Conservation (phyloP, 2,329 filamentous ascomycete genomes). For the Aphanoascus verrucosus region DNA sequence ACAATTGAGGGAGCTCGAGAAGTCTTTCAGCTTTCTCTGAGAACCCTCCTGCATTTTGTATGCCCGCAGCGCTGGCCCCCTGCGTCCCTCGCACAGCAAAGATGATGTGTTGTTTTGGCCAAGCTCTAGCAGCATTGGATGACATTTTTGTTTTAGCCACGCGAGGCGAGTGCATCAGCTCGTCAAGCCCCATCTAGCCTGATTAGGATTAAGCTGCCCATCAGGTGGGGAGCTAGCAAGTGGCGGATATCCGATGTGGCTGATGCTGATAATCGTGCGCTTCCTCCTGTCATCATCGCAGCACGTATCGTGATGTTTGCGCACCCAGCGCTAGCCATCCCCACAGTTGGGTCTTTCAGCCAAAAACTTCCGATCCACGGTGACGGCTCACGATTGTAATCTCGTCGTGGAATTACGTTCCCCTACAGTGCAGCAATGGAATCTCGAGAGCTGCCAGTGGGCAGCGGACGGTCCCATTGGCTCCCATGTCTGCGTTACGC, state of each 20-base stretch:
- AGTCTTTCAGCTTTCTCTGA: slow-evolving; percentile 4
- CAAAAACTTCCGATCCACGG: neutral
- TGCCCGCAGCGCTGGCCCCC: neutral
- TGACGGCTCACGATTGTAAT: slow-evolving; percentile 3
- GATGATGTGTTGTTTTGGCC: slow-evolving; percentile 11
- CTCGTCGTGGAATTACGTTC: slow-evolving; percentile 9
- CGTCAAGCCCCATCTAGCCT: slow-evolving; percentile 8
- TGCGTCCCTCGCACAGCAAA: slow-evolving; percentile 2
- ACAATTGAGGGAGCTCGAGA: neutral
- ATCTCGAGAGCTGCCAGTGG: neutral
- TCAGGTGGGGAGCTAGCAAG: slow-evolving; percentile 10
- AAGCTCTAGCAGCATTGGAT: slow-evolving; percentile 8
- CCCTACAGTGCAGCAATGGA: slow-evolving; percentile 1
- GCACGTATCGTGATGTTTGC: neutral
- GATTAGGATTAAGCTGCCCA: neutral
- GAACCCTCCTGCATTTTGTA: slow-evolving; percentile 4
- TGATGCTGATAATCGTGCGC: slow-evolving; percentile 4
- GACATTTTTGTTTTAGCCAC: slow-evolving; percentile 14
- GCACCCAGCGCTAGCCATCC: neutral
- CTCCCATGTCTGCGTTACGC: slow-evolving; percentile 1
- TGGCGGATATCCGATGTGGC: slow-evolving; percentile 13
- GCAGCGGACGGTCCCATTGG: neutral
- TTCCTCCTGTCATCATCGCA: neutral
- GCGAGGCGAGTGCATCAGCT: slow-evolving; percentile 15
- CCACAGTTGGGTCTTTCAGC: slow-evolving; percentile 6